Evolutionary conservation across 1,139 yeast genomes (phyloP), one percentile per base, ranked within the genome.

Genomic region (Debaryomyces robertsiae): DNA sequence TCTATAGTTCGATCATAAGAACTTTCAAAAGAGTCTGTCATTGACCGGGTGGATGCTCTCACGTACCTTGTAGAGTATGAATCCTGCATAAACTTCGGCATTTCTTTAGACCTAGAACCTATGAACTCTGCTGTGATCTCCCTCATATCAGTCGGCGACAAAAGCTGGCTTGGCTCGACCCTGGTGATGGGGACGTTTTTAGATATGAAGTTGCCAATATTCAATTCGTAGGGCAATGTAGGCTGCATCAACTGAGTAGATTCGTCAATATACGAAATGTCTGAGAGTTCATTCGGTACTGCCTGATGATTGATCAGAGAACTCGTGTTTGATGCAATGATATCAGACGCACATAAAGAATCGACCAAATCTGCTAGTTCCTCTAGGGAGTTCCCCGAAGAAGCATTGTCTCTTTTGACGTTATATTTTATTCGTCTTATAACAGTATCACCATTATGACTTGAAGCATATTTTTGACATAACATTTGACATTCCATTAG

Each of bases 401-500:
- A 35, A 7, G 36, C 30, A 6, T 28, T 32, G n/a, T 24, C 35
- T 33, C 29, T 28, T 13, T 25, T 34, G 11, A 23, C 30, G 30
- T 30, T 27, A 27, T 15, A 23, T 14, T 24, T 36, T 2, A 30
- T 38, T 27, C 27, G 31, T 13, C 30, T 33, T 18, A 38, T 33
- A 13, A 14, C 4, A 5, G 30, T 23, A 15, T 24, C 35, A n/a
- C 9, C 22, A 13, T 23, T 10, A 10, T 14, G 11, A 23, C 22
- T 2, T 24, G 14, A 7, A n/a, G 32, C n/a, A 7, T 39, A 23
- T 13, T 25, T 24, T 39, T 72, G 77, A 49, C 86, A 82, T 48
- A 81, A 49, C 46, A 77, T 70, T 55, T 88, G 94, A 30, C 84
- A 65, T 5, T 68, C 65, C 55, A 74, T 67, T 9, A 88, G 57